phyloP scores from a whole-genome alignment of 2,329 filamentous ascomycete species.

The Xylogone sp. region DNA sequence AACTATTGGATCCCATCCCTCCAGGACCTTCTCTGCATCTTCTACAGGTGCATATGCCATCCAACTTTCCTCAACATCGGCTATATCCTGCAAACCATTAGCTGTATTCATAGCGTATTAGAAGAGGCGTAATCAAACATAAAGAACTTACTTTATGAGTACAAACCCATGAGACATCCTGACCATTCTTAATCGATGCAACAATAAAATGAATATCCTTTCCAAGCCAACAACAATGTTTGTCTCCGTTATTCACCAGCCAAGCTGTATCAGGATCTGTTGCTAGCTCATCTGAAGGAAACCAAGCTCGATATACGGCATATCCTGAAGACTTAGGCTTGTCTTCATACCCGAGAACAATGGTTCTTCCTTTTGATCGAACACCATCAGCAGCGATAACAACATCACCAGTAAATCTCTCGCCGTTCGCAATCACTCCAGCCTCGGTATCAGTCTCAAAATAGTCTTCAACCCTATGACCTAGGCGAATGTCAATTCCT shows the following conservation, averaged over 20 bases:
- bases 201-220: slow-evolving; percentile 49
- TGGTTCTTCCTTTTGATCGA: slow-evolving; percentile 24
- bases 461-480: slow-evolving; percentile 46
- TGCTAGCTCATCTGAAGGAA: slow-evolving; percentile 27
- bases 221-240: slow-evolving; percentile 37
- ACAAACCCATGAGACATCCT: slow-evolving; percentile 51
- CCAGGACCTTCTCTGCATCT: slow-evolving; percentile 12
- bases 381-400: slow-evolving; percentile 38
- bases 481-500: slow-evolving; percentile 51
- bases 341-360: slow-evolving; percentile 34
- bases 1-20: slow-evolving; percentile 20
- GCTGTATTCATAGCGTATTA: neutral
- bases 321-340: slow-evolving; percentile 38
- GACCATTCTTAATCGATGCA: slow-evolving; percentile 47
- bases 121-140: slow-evolving; percentile 11
- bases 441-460: slow-evolving; percentile 43
- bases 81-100: slow-evolving; percentile 23
- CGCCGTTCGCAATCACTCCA: slow-evolving; percentile 45
- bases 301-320: slow-evolving; percentile 38
- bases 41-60: slow-evolving; percentile 18
- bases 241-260: slow-evolving; percentile 39
- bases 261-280: slow-evolving; percentile 28
- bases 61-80: slow-evolving; percentile 43
- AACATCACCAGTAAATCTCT: slow-evolving; percentile 37
- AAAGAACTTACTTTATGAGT: slow-evolving; percentile 40